Evolutionary conservation across 345 rosid genomes (phyloP).

Genomic region (Stellera chamaejasme): DNA sequence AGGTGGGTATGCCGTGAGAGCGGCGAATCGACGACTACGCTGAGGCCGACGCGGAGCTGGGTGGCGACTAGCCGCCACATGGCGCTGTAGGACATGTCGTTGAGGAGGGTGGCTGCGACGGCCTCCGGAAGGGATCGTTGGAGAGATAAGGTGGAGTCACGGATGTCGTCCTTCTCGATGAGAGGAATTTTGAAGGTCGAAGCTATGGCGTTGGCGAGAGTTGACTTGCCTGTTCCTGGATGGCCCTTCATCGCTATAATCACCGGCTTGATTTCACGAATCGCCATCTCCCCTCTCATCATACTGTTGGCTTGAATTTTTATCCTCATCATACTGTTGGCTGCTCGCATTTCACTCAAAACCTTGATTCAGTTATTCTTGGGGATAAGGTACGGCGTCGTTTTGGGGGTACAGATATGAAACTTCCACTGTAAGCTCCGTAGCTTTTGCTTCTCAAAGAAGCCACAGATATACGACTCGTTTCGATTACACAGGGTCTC

Average conservation of each 20-base stretch:
- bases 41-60: slow-evolving; percentile 45
- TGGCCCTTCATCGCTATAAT: slow-evolving; percentile 71
- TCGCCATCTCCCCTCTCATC: no score
- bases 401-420: no score
- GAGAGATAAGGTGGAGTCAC: slow-evolving; percentile 43
- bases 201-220: slow-evolving; percentile 41
- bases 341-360: no score
- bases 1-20: slow-evolving; percentile 43
- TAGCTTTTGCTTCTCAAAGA: no score
- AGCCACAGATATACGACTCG: no score
- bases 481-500: no score
- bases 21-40: slow-evolving; percentile 50
- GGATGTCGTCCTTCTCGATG: slow-evolving; percentile 62
- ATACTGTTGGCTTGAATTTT: no score
- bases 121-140: slow-evolving; percentile 10
- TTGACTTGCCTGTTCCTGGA: slow-evolving; percentile 60
- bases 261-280: slow-evolving; percentile 5
- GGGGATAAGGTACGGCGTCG: no score
- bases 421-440: no score
- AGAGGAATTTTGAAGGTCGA: slow-evolving; percentile 48
- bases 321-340: no score
- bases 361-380: no score
- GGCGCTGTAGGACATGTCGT: slow-evolving; percentile 47
- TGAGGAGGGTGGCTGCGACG: slow-evolving; percentile 28
- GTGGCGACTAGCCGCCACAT: slow-evolving; percentile 39